Conservation (phyloP, 2,329 filamentous ascomycete genomes). For the Knufia fluminis region DNA sequence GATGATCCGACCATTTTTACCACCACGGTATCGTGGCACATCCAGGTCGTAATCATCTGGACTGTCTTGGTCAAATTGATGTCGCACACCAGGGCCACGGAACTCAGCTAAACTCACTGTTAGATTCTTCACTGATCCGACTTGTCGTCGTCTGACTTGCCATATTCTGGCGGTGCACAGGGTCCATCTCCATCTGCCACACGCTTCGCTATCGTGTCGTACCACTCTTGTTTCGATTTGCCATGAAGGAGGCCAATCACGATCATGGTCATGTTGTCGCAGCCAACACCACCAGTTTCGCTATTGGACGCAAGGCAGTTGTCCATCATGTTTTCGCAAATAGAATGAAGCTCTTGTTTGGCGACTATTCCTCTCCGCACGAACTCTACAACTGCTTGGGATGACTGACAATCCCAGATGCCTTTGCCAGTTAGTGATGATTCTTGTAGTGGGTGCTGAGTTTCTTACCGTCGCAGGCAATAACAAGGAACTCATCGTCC, state of each 20-base stretch:
- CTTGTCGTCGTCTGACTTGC: slow-evolving; percentile 57
- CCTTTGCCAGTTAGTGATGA: slow-evolving; percentile 44
- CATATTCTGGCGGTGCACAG: slow-evolving; percentile 97
- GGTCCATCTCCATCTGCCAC: slow-evolving; percentile 95
- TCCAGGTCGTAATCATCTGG: slow-evolving; percentile 48
- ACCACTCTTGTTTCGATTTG: slow-evolving; percentile 95
- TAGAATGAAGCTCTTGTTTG: slow-evolving; percentile 87
- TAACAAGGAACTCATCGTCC: slow-evolving; percentile 90
- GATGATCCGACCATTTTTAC: slow-evolving; percentile 74
- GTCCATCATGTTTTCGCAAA: slow-evolving; percentile 99
- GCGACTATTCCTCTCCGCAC: slow-evolving; percentile 91
- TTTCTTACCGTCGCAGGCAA: slow-evolving; percentile 77
- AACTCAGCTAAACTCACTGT: slow-evolving; percentile 60
- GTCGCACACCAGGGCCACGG: slow-evolving; percentile 70
- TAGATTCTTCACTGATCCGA: slow-evolving; percentile 32
- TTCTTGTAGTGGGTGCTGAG: not conserved
- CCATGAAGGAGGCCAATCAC: slow-evolving; percentile 82
- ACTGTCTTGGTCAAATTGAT: slow-evolving; percentile 67
- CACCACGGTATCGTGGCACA: slow-evolving; percentile 49
- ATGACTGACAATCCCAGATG: slow-evolving; percentile 99
- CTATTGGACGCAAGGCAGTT: slow-evolving; percentile 97
- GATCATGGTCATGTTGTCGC: slow-evolving; percentile 99
- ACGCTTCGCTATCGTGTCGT: slow-evolving; percentile 85
- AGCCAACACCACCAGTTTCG: slow-evolving; percentile 93
- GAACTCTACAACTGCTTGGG: slow-evolving; percentile 93